phyloP scores from a whole-genome alignment of 352 stramenopile species.

The Pythium folliculosum region DNA sequence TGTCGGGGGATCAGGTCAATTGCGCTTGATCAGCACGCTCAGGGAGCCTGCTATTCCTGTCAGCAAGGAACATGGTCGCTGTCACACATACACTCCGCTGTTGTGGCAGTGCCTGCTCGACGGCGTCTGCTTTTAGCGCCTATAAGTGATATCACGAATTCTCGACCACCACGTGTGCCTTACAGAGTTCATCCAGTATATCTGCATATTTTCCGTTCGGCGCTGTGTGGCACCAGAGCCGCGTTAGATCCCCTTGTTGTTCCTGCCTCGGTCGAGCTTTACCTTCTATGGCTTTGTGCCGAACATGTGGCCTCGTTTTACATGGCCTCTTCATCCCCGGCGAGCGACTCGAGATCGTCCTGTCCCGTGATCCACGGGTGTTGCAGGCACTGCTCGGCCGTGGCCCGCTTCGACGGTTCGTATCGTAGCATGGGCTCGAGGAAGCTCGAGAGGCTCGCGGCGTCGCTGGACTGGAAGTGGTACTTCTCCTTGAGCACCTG shows the following conservation, averaged over 20 bases:
- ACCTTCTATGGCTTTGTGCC: background rate
- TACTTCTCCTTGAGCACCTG: slow-evolving; percentile 98
- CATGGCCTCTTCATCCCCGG: slow-evolving; percentile 20
- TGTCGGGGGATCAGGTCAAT: slow-evolving; percentile 4
- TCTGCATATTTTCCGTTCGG: background rate
- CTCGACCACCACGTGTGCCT: background rate
- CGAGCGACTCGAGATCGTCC: slow-evolving; percentile 19
- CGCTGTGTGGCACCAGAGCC: background rate
- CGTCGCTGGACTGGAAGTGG: slow-evolving; percentile 87
- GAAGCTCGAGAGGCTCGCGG: slow-evolving; percentile 92
- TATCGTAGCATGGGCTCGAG: slow-evolving; percentile 94
- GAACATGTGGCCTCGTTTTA: background rate
- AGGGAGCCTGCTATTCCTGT: slow-evolving; percentile 13
- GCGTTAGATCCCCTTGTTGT: background rate
- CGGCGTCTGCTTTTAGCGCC: background rate
- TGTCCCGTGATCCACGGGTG: slow-evolving; percentile 91
- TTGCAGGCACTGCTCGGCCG: slow-evolving; percentile 91
- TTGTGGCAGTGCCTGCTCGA: background rate
- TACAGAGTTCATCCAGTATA: background rate
- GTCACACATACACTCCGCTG: background rate
- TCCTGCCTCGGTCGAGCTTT: background rate
- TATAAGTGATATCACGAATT: background rate
- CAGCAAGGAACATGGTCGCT: background rate
- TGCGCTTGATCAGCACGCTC: background rate
- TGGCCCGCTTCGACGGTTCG: slow-evolving; percentile 86